phyloP scores from a whole-genome alignment of 2,329 filamentous ascomycete genomes.

The Clonostachys chloroleuca region DNA sequence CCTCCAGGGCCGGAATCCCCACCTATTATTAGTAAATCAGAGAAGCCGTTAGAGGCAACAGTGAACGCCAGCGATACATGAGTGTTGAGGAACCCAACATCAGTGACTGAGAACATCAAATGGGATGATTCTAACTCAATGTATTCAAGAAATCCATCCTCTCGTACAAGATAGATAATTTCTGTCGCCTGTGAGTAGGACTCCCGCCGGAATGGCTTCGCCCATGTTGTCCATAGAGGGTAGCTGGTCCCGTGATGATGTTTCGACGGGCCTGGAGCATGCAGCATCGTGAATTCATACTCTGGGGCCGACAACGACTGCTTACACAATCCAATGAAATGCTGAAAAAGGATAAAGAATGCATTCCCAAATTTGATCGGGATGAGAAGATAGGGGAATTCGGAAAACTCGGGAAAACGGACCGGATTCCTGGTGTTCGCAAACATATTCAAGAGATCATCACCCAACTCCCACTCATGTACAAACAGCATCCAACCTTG shows the following conservation, averaged over 20 bases:
- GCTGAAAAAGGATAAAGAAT: conserved; percentile 64
- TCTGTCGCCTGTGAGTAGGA: conserved; percentile 63
- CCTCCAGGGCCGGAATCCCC: conserved; percentile 76
- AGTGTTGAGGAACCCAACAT: conserved; percentile 61
- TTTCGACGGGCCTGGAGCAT: conserved; percentile 22
- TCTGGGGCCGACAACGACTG: conserved; percentile 38
- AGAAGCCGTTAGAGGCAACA: conserved; percentile 61
- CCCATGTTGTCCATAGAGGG: conserved; percentile 81
- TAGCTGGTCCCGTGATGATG: conserved; percentile 38
- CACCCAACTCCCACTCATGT: conserved; percentile 57
- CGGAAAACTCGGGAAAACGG: conserved; percentile 24
- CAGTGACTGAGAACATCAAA: conserved; percentile 47
- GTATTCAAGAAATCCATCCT: conserved; percentile 78
- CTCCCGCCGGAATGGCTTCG: conserved; percentile 66
- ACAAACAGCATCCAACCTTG: background rate
- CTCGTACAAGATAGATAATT: conserved; percentile 78
- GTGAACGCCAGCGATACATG: conserved; percentile 82
- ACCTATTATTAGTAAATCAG: conserved; percentile 75
- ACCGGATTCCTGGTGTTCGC: conserved; percentile 38
- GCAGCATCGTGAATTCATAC: background rate
- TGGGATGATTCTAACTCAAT: conserved; percentile 61
- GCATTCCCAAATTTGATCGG: conserved; percentile 67
- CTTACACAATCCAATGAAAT: conserved; percentile 51
- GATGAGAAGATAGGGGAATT: conserved; percentile 64
- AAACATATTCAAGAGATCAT: conserved; percentile 36